A percentile compares a stretch with the other conserved stretches of the same genome.
phyloP scores from a whole-genome alignment of 1,284 basidiomycete genomes.

The Cryptococcus sp. region DNA sequence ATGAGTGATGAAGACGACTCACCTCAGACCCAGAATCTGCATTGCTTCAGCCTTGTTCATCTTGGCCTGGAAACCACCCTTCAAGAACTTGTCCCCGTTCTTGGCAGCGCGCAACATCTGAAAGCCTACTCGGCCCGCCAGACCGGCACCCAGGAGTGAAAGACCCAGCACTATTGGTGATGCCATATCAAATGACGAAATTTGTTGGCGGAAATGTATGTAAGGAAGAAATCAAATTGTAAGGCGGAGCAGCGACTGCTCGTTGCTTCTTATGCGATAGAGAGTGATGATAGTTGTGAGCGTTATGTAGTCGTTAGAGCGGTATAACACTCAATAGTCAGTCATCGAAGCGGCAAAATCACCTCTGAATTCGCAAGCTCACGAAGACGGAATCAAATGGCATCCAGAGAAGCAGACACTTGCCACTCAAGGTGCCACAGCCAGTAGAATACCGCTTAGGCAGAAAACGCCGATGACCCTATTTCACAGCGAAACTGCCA shows the following conservation, averaged over 20 bases:
- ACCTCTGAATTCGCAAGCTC: background rate
- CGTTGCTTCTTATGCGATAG: no score
- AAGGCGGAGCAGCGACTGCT: no score
- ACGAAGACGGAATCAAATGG: background rate
- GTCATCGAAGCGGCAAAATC: no score
- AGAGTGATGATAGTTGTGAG: no score
- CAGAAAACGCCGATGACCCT: conserved; percentile 14
- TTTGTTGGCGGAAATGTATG: no score
- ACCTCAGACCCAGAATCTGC: conserved; percentile 89
- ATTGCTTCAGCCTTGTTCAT: conserved; percentile 96
- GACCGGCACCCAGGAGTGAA: conserved; percentile 74
- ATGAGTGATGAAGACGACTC: conserved; percentile 42
- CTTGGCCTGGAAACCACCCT: conserved; percentile 91
- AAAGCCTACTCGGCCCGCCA: conserved; percentile 68
- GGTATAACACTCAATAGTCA: no score
- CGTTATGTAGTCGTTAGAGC: no score
- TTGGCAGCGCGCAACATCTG: conserved; percentile 58
- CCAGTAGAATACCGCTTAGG: background rate
- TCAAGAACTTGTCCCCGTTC: conserved; percentile 80
- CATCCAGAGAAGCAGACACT: background rate
- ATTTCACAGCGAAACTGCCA: conserved; percentile 25
- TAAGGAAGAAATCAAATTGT: background rate
- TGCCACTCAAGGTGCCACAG: conserved; percentile 8
- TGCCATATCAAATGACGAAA: conserved; percentile 42
- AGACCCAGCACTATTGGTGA: conserved; percentile 76